Percentiles rank a stretch among this genome's conserved stretches.
Conservation (phyloP, 768 basidiomycete genomes). For the Dendrothele bispora region DNA sequence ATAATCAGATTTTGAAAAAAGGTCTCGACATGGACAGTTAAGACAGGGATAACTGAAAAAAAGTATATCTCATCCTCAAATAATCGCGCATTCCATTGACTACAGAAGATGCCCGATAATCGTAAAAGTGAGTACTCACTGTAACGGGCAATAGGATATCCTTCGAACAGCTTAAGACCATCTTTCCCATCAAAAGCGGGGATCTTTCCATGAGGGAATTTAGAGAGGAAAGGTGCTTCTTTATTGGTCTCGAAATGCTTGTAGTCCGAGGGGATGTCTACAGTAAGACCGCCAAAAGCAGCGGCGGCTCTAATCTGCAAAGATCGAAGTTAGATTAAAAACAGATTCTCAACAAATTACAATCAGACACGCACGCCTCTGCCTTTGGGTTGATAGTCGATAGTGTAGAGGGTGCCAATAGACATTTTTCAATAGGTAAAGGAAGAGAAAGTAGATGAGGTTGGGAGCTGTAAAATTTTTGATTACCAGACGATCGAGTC, state of each 20-base stretch:
- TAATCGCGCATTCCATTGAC: too few species aligned
- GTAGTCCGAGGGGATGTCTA: slow-evolving; percentile 55
- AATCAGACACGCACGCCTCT: slow-evolving; percentile 45
- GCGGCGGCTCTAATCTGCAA: slow-evolving; percentile 55
- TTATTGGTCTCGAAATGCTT: slow-evolving; percentile 66
- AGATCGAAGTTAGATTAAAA: slow-evolving; percentile 4
- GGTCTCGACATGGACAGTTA: slow-evolving; percentile 15
- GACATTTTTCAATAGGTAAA: slow-evolving; percentile 47
- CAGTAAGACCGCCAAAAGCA: slow-evolving; percentile 56
- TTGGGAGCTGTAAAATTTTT: neutral
- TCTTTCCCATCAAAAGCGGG: slow-evolving; percentile 78
- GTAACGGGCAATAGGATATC: slow-evolving; percentile 80
- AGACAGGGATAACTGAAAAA: slow-evolving; percentile 14
- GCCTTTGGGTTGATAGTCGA: slow-evolving; percentile 38
- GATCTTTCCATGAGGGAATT: slow-evolving; percentile 83
- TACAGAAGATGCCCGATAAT: neutral
- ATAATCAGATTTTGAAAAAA: slow-evolving; percentile 4
- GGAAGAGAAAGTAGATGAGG: slow-evolving; percentile 11
- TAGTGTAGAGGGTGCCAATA: slow-evolving; percentile 64
- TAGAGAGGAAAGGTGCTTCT: slow-evolving; percentile 60
- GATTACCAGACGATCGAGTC: too few species aligned
- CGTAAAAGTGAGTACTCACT: slow-evolving; percentile 54
- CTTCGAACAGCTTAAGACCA: slow-evolving; percentile 81
- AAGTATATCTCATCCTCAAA: slow-evolving; percentile 8
- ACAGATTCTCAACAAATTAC: slow-evolving; percentile 1